Evolutionary conservation across 176 grass and related monocot genomes (phyloP), one percentile per base, ranked within the genome.

Genomic region (Cenchrus purpureus): DNA sequence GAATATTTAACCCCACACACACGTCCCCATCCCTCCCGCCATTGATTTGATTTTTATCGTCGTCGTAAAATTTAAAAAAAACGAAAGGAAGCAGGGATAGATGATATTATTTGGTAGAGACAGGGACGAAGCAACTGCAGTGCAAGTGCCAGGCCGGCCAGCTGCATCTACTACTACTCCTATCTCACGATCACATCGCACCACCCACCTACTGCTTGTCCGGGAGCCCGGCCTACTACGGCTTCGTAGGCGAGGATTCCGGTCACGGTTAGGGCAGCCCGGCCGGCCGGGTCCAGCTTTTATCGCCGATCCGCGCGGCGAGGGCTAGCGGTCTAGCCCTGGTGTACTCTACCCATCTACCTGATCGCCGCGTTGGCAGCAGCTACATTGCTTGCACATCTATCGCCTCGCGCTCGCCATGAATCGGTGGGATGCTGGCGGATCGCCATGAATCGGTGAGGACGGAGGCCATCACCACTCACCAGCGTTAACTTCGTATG

Each of bases 181-280:
- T 14, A 4, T 13, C 15, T 17, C 32, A 49, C 70, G 44, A 79
- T 79, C 77, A 37, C 61, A 50, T 73, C 37, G 4, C 4, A 44
- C 20, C 44, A 22, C 59, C 76, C 76, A 51, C 61, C 61, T 67
- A 32, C 48, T 46, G 3, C 6, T 43, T 4, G 9, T 8, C 19
- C 40, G 1, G 54, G 50, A 51, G 25, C 70, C 61, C 61, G 25
- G 25, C 25, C 25, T 25, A 25, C 61, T 70, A 54, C 52, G 46
- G 29, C 34, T 52, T 40, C 50, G 10, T 75, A 64, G 81, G 81
- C 56, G 69, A 83, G 70, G 71, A 16, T 73, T 83, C 79, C 52
- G 52, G 29, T 11, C 49, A 53, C 8, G 31, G 17, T 40, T 68
- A 80, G 31, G 20, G 32, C 48, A 19, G 49, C 2, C 57, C 71